Evolutionary conservation across 148 eudicot species (phyloP), one percentile per base, ranked within the genome.

Genomic region (Rhododendron griersonianum): DNA sequence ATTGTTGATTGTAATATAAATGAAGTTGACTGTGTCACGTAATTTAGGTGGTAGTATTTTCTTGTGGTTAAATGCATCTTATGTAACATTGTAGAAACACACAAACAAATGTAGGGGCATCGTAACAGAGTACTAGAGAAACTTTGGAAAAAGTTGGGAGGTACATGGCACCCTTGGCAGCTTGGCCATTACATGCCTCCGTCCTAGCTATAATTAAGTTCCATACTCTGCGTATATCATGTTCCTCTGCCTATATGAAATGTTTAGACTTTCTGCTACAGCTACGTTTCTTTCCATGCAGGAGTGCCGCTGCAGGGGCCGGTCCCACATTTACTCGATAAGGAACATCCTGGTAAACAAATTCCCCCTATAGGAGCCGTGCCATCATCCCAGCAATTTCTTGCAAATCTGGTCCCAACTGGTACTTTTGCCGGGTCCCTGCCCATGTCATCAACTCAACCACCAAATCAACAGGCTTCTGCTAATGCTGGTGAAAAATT

Each of bases 261-360:
- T 18, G 25, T 37, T 41, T 11, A 41, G 18, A 55, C n/a, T 82
- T 15, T 86, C 33, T 69, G 75, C 37, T 69, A 69, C 37, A 30
- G 84, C 7, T 51, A 84, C 47, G 59, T 48, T 37, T 51, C 51
- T 33, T 25, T 65, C 55, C 59, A 50, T 88, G 81, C 91, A 93
- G 95, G 92, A 80, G 73, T 90, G 28, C 88, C 90, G 28, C 91
- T 87, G 80, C 94, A 86, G 71, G 90, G 80, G 39, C 45, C 80
- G 74, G 53, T 87, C 53, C 81, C 92, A 83, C 84, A 86, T 80
- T 30, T 91, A 55, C 84, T 86, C 4, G 88, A 89, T 84, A 93
- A 92, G 81, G 95, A 92, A 13, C 92, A 87, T 30, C 87, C 92
- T 82, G 97, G 94, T 81, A 90, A 94, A 78, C 93, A 91, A 85